Conservation (phyloP, 345 rosid species). For the Stellera chamaejasme region DNA sequence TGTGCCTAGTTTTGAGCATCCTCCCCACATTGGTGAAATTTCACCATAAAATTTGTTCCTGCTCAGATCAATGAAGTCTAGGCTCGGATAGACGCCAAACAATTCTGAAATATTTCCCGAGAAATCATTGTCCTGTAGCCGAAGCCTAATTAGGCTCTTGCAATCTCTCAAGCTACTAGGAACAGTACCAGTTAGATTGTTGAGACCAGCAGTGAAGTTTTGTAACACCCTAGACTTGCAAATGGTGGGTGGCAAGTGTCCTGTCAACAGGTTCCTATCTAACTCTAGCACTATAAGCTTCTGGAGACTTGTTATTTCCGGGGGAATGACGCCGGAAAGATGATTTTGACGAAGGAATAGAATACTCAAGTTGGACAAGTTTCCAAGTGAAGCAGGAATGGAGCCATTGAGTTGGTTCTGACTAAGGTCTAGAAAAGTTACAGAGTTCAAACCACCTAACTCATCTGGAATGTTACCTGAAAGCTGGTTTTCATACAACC, state of each 20-base stretch:
- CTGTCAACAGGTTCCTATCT: conserved; percentile 10
- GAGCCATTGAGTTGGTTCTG: conserved; percentile 18
- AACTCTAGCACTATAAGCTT: neutral
- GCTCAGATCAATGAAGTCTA: conserved; percentile 13
- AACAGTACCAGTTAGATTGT: conserved; percentile 16
- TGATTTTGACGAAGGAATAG: neutral
- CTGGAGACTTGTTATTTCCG: neutral
- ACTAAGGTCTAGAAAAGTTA: conserved; percentile 17
- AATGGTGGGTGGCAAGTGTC: conserved; percentile 14
- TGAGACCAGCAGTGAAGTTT: neutral
- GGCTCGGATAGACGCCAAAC: conserved; percentile 24
- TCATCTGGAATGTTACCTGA: conserved; percentile 19
- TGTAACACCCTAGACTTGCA: conserved; percentile 10
- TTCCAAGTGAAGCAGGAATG: conserved; percentile 18
- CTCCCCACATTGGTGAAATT: conserved; percentile 14
- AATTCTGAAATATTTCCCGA: conserved; percentile 15
- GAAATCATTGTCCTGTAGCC: conserved; percentile 20
- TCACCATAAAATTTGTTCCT: conserved; percentile 19
- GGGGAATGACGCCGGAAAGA: conserved; percentile 21
- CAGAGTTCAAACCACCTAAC: conserved; percentile 4
- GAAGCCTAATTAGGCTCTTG: conserved; percentile 16
- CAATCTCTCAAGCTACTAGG: conserved; percentile 28
- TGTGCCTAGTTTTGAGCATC: conserved; percentile 1
- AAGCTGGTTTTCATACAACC: conserved; percentile 11
- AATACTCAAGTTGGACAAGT: conserved; percentile 6